phyloP scores from a whole-genome alignment of 2,329 filamentous ascomycete genomes.

The Arthrobotrys sphaeroides region DNA sequence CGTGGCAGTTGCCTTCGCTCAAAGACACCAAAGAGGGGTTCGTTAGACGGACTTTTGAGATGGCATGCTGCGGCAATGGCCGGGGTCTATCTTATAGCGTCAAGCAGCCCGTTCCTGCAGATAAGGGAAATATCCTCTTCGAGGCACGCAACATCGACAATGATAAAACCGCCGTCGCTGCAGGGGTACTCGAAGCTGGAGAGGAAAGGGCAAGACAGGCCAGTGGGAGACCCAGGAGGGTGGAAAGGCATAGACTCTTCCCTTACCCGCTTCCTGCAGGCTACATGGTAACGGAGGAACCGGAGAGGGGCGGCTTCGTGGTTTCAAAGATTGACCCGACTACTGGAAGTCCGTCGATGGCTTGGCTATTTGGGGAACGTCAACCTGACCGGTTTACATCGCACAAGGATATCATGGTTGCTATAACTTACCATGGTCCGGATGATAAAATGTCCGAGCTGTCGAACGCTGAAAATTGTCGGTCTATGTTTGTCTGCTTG shows the following conservation, averaged over 20 bases:
- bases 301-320: slow-evolving; percentile 51
- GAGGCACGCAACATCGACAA: slow-evolving; percentile 49
- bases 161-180: slow-evolving; percentile 37
- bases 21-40: slow-evolving; percentile 54
- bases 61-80: slow-evolving; percentile 51
- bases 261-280: slow-evolving; percentile 56
- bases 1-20: slow-evolving; percentile 53
- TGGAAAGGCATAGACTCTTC: slow-evolving; percentile 54
- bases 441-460: slow-evolving; percentile 52
- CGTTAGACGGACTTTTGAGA: slow-evolving; percentile 53
- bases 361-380: slow-evolving; percentile 57
- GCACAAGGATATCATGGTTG: slow-evolving; percentile 57
- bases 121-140: slow-evolving; percentile 51
- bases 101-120: slow-evolving; percentile 48
- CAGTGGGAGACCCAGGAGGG: slow-evolving; percentile 51
- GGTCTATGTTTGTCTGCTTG: slow-evolving; percentile 37
- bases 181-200: slow-evolving; percentile 32
- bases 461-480: slow-evolving; percentile 35
- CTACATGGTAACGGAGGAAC: slow-evolving; percentile 54
- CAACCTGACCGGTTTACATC: slow-evolving; percentile 57
- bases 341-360: slow-evolving; percentile 43
- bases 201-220: slow-evolving; percentile 52
- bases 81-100: slow-evolving; percentile 41
- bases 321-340: slow-evolving; percentile 56
- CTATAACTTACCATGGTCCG: slow-evolving; percentile 54